phyloP scores from a whole-genome alignment of 306 rosid species.

The Fragaria vesca region DNA sequence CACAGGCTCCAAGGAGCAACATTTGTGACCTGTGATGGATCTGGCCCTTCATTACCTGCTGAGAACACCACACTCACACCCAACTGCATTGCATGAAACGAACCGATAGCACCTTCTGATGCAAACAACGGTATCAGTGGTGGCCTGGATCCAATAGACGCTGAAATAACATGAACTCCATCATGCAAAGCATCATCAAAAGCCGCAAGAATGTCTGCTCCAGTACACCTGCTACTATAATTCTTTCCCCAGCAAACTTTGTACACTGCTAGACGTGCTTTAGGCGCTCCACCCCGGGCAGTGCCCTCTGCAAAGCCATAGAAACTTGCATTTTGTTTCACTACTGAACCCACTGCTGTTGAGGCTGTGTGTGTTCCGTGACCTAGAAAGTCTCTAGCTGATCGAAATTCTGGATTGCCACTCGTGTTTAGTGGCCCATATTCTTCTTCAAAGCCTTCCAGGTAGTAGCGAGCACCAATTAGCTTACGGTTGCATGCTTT shows the following conservation, averaged over 20 bases:
- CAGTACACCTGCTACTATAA: slow-evolving; percentile 34
- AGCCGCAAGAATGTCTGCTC: slow-evolving; percentile 53
- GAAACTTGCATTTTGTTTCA: slow-evolving; percentile 27
- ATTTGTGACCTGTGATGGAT: slow-evolving; percentile 44
- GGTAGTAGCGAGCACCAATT: slow-evolving; percentile 56
- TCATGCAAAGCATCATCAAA: slow-evolving; percentile 56
- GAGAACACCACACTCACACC: slow-evolving; percentile 53
- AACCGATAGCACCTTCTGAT: slow-evolving; percentile 34
- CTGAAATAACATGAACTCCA: slow-evolving; percentile 54
- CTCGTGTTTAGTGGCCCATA: slow-evolving; percentile 34
- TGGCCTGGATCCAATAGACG: slow-evolving; percentile 39
- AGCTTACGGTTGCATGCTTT: slow-evolving; percentile 48
- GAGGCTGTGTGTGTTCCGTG: slow-evolving; percentile 69
- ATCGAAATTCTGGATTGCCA: slow-evolving; percentile 39
- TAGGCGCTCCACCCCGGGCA: slow-evolving; percentile 55
- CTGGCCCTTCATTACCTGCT: slow-evolving; percentile 52
- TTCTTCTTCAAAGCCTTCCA: slow-evolving; percentile 45
- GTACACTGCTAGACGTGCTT: slow-evolving; percentile 53
- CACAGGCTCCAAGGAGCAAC: slow-evolving; percentile 53
- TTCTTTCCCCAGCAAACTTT: slow-evolving; percentile 53
- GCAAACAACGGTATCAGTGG: slow-evolving; percentile 35
- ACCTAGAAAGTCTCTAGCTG: slow-evolving; percentile 53
- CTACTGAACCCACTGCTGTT: slow-evolving; percentile 51
- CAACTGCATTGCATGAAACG: slow-evolving; percentile 54
- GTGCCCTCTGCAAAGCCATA: slow-evolving; percentile 38